phyloP scores from a whole-genome alignment of 2,329 filamentous ascomycete species.

The Fusarium oxysporum region DNA sequence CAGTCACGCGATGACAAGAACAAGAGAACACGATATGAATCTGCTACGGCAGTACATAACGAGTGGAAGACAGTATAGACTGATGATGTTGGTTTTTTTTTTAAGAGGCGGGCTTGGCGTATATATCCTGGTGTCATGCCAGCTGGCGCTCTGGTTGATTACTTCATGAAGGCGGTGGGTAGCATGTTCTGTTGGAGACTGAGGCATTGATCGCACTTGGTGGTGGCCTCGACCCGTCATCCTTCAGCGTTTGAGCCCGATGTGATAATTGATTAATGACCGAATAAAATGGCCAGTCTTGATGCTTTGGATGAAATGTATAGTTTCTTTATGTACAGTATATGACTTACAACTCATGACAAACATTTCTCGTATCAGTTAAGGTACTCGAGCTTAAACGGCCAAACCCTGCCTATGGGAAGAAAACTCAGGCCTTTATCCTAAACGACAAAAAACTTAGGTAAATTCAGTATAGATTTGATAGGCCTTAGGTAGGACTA shows the following conservation, averaged over 20 bases:
- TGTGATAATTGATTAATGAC: slow-evolving; percentile 50
- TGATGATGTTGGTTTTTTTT: slow-evolving; percentile 41
- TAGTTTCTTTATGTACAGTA: background rate
- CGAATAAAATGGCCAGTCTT: slow-evolving; percentile 31
- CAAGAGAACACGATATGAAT: slow-evolving; percentile 22
- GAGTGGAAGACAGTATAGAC: slow-evolving; percentile 45
- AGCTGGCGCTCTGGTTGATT: slow-evolving; percentile 50
- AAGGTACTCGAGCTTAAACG: background rate
- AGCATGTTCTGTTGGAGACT: slow-evolving; percentile 38
- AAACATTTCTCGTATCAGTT: background rate
- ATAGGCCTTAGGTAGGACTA: background rate
- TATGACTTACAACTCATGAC: slow-evolving; percentile 4
- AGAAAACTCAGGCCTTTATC: background rate
- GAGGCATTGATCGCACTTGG: slow-evolving; percentile 30
- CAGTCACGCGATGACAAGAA: slow-evolving; percentile 35
- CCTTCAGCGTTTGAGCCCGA: slow-evolving; percentile 31
- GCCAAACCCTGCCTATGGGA: background rate
- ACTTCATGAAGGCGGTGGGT: slow-evolving; percentile 41
- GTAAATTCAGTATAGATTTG: background rate
- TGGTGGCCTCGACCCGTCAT: slow-evolving; percentile 24
- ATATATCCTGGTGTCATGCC: slow-evolving; percentile 48
- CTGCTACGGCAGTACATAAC: slow-evolving; percentile 43
- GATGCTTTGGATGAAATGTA: background rate
- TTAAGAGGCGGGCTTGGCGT: slow-evolving; percentile 47
- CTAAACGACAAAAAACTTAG: background rate